Evolutionary conservation across 768 basidiomycete species (phyloP).

Genomic region (Mycena metata): DNA sequence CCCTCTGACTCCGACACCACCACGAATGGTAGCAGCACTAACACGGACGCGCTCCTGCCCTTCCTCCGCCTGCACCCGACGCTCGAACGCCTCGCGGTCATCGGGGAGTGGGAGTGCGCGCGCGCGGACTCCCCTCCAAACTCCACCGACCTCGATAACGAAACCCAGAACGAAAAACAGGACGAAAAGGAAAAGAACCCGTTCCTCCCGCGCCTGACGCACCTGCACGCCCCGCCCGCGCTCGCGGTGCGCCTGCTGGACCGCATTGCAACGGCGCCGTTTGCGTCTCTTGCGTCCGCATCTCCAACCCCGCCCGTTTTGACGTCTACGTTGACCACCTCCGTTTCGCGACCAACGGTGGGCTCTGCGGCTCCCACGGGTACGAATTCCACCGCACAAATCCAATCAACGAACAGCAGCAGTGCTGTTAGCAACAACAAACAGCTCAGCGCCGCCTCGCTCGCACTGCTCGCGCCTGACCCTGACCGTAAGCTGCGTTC

Average conservation of each 20-base stretch:
- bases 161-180: neutral
- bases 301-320: neutral
- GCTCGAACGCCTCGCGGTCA: conserved; percentile 35
- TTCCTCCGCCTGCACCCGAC: conserved; percentile 36
- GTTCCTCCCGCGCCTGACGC: conserved; percentile 36
- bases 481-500: neutral
- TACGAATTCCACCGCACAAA: neutral
- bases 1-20: neutral
- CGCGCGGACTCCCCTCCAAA: neutral
- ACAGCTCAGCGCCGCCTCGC: conserved; percentile 24
- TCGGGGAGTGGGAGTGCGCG: conserved; percentile 21
- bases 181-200: neutral
- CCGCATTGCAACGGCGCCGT: conserved; percentile 15
- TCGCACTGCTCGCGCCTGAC: conserved; percentile 35
- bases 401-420: neutral
- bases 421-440: neutral
- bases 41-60: conserved; percentile 18
- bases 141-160: neutral
- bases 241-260: conserved; percentile 25
- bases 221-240: conserved; percentile 37
- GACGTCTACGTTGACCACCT: neutral
- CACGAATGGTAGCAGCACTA: neutral
- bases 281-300: neutral
- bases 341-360: too few relatives aligned
- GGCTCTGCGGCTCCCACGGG: neutral